Conservation (phyloP, 352 stramenopile species). For the Peronosclerospora sorghi region DNA sequence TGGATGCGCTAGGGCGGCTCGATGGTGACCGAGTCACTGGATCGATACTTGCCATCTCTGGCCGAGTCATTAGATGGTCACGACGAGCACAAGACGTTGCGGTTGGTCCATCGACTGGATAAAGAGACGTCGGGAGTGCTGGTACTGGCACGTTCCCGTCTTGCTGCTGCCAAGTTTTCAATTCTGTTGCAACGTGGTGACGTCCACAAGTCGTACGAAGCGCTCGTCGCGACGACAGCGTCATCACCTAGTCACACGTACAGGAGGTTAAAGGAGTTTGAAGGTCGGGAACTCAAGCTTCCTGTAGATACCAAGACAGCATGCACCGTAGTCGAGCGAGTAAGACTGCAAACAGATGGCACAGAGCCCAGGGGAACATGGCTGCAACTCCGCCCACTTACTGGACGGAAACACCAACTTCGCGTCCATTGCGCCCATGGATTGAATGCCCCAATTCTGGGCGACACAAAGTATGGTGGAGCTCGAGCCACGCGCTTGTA, state of each 20-base stretch:
- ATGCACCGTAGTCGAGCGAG: slow-evolving; percentile 25
- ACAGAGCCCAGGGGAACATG: slow-evolving; percentile 12
- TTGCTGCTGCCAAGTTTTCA: slow-evolving; percentile 53
- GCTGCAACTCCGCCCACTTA: slow-evolving; percentile 45
- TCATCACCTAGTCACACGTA: neutral
- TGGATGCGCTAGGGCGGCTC: slow-evolving; percentile 24
- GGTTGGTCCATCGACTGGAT: slow-evolving; percentile 59
- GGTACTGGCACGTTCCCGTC: slow-evolving; percentile 50
- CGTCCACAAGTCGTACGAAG: slow-evolving; percentile 55
- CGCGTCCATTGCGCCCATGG: slow-evolving; percentile 42
- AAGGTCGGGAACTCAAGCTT: slow-evolving; percentile 19
- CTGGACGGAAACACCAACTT: slow-evolving; percentile 60
- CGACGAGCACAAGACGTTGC: slow-evolving; percentile 12
- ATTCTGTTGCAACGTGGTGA: slow-evolving; percentile 23
- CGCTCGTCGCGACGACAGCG: slow-evolving; percentile 18
- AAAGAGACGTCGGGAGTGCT: slow-evolving; percentile 59
- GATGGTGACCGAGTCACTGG: slow-evolving; percentile 29
- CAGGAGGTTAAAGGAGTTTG: slow-evolving; percentile 7
- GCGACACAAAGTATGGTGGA: slow-evolving; percentile 34
- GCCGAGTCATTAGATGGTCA: slow-evolving; percentile 9
- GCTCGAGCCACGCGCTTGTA: slow-evolving; percentile 24
- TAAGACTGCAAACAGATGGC: neutral
- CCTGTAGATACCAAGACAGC: slow-evolving; percentile 40
- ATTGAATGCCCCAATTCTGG: slow-evolving; percentile 39
- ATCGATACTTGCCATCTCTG: slow-evolving; percentile 32